Base-by-base conservation (phyloP, 768 basidiomycete genomes). In the Saitozyma podzolica region DNA sequence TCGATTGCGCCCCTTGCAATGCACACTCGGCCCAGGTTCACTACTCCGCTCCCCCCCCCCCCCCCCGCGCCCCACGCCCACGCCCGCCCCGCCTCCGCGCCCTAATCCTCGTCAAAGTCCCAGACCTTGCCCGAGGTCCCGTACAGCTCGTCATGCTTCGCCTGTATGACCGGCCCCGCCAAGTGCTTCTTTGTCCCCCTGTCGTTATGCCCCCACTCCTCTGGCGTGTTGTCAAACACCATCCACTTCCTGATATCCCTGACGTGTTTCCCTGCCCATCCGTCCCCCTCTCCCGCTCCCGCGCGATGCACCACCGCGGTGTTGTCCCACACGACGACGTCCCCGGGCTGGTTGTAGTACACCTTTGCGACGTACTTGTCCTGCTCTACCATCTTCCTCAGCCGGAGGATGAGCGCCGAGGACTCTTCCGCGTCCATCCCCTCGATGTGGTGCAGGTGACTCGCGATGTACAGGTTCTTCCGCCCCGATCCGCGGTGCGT, bases 401-500 rank as follows among this genome's bases (percentile, higher is more conserved):
- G 43, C 19, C 42, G 37, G 14, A 56, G 29, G 0, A 67, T 63
- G 3, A 67, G 39, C 19, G 43, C 58, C 2, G 45, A 17, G 6
- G 65, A 67, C 40, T 69, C 57, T 13, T 63, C 57, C 13, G 59
- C 42, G n/a, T 54, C 54, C 61, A 72, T 60, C n/a, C 62, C 65
- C 8, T 69, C 67, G 19, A 72, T 66, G 48, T 72, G 65, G 51
- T 72, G 66, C 16, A 68, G 65, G 47, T 72, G 68, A 11, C 58
- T 58, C 6, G 67, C 70, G 56, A 69, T 67, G 63, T 72, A 72
- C 11, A 72, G 58, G 43, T 57, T 65, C 17, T 56, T 66, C 16
- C 64, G 40, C 5, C 70, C 70, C 5, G 67, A 69, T 8, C 68
- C 62, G 16, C 56, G 49, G 51, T 72, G 70, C 5, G 50, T 50